phyloP scores from a whole-genome alignment of 805 yeast genomes.

The Candida railenensis region DNA sequence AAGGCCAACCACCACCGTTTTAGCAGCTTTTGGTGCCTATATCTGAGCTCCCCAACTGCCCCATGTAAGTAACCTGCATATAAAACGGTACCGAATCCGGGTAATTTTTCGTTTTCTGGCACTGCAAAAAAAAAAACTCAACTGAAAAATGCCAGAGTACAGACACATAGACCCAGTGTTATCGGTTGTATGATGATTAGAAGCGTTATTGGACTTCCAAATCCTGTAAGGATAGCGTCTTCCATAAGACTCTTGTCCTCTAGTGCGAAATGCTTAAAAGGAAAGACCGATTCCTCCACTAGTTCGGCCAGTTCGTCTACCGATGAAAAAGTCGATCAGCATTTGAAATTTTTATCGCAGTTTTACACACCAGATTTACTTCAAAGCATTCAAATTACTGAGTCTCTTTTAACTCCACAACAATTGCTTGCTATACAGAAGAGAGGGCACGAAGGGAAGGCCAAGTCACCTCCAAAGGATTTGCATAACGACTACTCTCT shows the following conservation, averaged over 20 bases:
- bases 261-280: neutral
- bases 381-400: constrained; percentile 80
- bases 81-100: neutral
- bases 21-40: neutral
- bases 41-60: neutral
- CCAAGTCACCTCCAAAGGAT: constrained; percentile 63
- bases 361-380: constrained; percentile 82
- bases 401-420: constrained; percentile 66
- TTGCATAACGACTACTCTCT: constrained; percentile 68
- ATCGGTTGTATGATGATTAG: no score
- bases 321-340: constrained; percentile 30
- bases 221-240: neutral
- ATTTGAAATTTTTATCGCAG: constrained; percentile 58
- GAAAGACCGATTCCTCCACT: constrained; percentile 3
- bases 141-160: no score
- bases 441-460: constrained; percentile 27
- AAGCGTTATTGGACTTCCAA: neutral
- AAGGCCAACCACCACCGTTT: neutral
- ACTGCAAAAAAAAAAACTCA: neutral
- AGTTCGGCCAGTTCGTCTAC: no score
- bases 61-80: neutral
- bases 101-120: neutral
- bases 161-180: no score
- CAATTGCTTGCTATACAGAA: constrained; percentile 45
- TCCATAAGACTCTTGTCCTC: neutral